Percentiles rank a stretch among this genome's conserved stretches.
Conservation (phyloP, 345 rosid species). For the Psidium guajava region DNA sequence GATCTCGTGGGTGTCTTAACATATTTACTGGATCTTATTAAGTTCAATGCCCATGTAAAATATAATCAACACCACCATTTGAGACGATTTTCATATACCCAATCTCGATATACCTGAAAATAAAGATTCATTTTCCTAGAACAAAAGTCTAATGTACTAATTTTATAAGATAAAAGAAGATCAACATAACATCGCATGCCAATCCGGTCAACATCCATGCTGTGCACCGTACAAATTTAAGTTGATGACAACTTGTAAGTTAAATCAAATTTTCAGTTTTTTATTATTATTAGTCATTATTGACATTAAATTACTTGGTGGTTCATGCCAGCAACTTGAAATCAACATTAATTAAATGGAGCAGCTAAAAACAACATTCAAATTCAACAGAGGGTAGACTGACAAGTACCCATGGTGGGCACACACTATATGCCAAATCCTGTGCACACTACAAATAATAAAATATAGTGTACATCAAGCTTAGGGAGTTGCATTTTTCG, state of each 20-base stretch:
- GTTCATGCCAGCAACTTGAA: neutral
- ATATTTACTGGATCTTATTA: fast-evolving
- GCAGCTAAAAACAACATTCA: neutral
- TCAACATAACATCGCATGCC: neutral
- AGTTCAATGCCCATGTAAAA: neutral
- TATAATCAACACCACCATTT: neutral
- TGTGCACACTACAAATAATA: neutral
- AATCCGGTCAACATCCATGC: neutral
- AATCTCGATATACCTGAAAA: neutral
- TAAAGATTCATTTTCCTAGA: neutral
- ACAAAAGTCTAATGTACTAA: neutral
- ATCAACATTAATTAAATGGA: neutral
- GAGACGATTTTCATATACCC: neutral
- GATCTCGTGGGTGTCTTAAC: neutral
- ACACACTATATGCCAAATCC: neutral
- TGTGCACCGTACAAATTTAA: neutral
- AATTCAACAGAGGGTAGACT: neutral
- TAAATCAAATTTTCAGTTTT: neutral
- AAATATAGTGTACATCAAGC: neutral
- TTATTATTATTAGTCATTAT: neutral
- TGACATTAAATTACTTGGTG: neutral
- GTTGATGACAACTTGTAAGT: neutral
- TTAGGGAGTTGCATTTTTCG: neutral
- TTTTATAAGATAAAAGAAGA: neutral
- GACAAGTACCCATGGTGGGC: neutral